Evolutionary conservation across 257 asterid species (phyloP), one percentile per base, ranked within the genome.

Genomic region (Salvia hispanica): DNA sequence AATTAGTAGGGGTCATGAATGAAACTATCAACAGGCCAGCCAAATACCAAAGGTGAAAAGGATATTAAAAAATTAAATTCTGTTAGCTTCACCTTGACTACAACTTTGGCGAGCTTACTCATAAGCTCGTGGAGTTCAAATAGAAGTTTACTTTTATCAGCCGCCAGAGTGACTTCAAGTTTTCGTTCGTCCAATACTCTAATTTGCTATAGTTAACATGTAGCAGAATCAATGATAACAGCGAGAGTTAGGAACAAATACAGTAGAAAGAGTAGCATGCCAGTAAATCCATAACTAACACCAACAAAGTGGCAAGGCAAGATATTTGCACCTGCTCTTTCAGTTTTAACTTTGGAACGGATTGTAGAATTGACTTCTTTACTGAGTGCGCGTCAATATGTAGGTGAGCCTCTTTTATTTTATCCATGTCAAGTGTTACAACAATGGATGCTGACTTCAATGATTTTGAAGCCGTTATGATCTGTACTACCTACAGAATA

Each of bases 351-450:
- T 43, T 82, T 64, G 76, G 76, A 8, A 92, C 86, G 9, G 93
- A 86, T 70, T 43, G 83, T 34, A 90, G 79, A 76, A 93, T 86
- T 51, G 98, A 82, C 36, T 83, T 80, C 79, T 86, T 90, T 14
- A 93, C 96, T 40, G 72, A 79, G 74, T 77, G 53, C 16, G 91
- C 94, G 77, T 90, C 87, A 58, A 90, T 58, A 57, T 74, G 56
- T 40, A 93, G 90, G 12, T 80, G 85, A 66, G 96, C 84, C 15
- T 78, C 89, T 62, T 78, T 80, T 67, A 92, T 84, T 47, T 70
- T 77, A 77, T 74, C 81, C 92, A 77, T 76, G 77, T 93, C 96
- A 64, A 93, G 97, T 52, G 88, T 79, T 45, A 93, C 78, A 65
- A 83, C 79, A 56, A 93, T 76, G 74, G 91, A 77, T 53, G 88